Evolutionary conservation across 345 rosid genomes (phyloP).

Genomic region (Eutrema yunnanense): DNA sequence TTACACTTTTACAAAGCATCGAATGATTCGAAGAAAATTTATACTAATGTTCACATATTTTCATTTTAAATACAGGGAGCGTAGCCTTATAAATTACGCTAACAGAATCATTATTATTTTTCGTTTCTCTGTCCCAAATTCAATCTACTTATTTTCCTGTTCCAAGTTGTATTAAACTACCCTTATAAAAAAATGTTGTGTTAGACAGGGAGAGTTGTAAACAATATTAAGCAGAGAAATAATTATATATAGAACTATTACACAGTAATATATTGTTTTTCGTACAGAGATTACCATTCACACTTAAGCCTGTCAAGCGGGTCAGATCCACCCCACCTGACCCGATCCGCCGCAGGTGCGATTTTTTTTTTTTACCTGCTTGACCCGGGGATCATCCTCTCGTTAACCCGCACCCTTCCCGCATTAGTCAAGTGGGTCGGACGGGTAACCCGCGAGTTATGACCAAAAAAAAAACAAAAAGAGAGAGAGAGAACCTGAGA

Average conservation of each 20-base stretch:
- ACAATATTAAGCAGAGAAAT: background rate
- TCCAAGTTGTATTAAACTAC: background rate
- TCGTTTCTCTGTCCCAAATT: background rate
- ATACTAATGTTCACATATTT: background rate
- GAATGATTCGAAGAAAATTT: constrained; percentile 18
- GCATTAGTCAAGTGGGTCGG: too few relatives aligned
- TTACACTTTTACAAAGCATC: constrained; percentile 22
- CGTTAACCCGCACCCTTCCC: too few relatives aligned
- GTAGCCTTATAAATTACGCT: background rate
- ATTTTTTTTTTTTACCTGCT: too few relatives aligned
- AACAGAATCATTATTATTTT: background rate
- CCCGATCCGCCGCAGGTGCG: too few relatives aligned
- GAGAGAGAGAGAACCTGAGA: too few relatives aligned
- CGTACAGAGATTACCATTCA: background rate
- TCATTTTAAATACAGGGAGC: background rate
- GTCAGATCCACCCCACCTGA: too few relatives aligned
- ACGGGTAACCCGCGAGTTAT: too few relatives aligned
- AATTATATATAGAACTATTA: background rate
- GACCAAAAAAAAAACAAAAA: too few relatives aligned
- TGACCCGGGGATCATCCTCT: too few relatives aligned
- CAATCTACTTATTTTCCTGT: background rate
- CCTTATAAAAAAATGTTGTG: background rate
- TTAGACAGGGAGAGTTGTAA: background rate
- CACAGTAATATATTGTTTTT: background rate
- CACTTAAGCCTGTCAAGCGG: too few relatives aligned